These are phyloP conservation scores for Truncatella angustata DNA, from an alignment of 2,329 filamentous ascomycete genomes.

Conservation along the genomic window DNA sequence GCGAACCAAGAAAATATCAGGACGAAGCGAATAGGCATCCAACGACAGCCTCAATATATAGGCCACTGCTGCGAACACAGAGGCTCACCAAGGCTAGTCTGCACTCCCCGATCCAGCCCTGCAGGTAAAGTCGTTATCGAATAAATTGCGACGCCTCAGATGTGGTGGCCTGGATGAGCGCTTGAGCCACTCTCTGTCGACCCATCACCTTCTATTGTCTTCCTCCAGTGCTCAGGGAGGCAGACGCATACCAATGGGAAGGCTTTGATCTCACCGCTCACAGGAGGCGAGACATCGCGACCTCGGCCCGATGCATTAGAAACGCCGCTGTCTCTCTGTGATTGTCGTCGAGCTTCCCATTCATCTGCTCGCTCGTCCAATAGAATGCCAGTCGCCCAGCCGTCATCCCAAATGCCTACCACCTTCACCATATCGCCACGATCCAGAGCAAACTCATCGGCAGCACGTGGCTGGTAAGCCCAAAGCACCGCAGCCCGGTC, in stretches of 20 bases:
- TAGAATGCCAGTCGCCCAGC: slow-evolving; percentile 93
- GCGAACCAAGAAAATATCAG: slow-evolving; percentile 17
- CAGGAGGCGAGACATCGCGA: slow-evolving; percentile 60
- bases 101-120: not conserved
- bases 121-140: slow-evolving; percentile 9
- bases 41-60: slow-evolving; percentile 14
- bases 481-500: slow-evolving; percentile 90
- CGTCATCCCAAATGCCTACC: slow-evolving; percentile 98
- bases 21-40: not conserved
- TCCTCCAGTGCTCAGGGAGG: slow-evolving; percentile 91
- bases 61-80: too few relatives aligned
- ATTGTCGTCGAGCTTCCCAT: slow-evolving; percentile 73
- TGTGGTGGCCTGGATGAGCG: slow-evolving; percentile 23
- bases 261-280: slow-evolving; percentile 86
- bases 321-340: slow-evolving; percentile 89
- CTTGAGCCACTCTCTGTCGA: slow-evolving; percentile 62
- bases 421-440: slow-evolving; percentile 98
- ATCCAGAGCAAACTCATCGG: slow-evolving; percentile 90
- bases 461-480: slow-evolving; percentile 93
- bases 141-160: slow-evolving; percentile 22
- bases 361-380: slow-evolving; percentile 82
- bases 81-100: too few relatives aligned
- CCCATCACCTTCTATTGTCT: slow-evolving; percentile 89
- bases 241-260: slow-evolving; percentile 97
- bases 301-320: slow-evolving; percentile 70